Percentiles rank a stretch among this genome's conserved stretches.
phyloP scores from a whole-genome alignment of 352 stramenopile species.

The Pythium phragmiticola region DNA sequence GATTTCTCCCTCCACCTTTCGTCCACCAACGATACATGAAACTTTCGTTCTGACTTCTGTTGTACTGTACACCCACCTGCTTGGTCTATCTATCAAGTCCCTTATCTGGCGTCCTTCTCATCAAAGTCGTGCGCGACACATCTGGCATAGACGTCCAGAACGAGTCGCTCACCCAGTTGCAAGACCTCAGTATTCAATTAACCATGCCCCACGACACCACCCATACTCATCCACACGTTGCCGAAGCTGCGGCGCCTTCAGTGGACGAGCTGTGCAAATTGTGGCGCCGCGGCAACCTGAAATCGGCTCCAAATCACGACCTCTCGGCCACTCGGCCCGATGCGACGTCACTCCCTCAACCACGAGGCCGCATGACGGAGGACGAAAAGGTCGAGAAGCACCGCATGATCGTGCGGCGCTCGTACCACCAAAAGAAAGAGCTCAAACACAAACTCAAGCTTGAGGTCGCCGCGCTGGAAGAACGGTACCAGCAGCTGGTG shows the following conservation, averaged over 20 bases:
- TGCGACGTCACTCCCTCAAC: background rate
- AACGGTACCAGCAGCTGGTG: slow-evolving; percentile 32
- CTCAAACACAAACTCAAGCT: slow-evolving; percentile 26
- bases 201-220: background rate
- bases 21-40: too few species aligned
- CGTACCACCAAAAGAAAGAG: slow-evolving; percentile 30
- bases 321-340: background rate
- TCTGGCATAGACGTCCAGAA: background rate
- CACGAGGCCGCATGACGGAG: slow-evolving; percentile 18
- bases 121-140: background rate
- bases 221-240: background rate
- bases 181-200: background rate
- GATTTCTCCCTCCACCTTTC: too few species aligned
- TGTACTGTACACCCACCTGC: too few species aligned
- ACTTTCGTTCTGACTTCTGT: too few species aligned
- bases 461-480: slow-evolving; percentile 32
- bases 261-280: slow-evolving; percentile 3
- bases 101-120: too few species aligned
- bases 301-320: background rate
- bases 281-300: slow-evolving; percentile 1
- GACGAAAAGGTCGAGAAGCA: slow-evolving; percentile 27
- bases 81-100: too few species aligned
- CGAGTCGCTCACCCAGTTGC: background rate
- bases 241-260: background rate
- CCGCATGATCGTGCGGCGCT: slow-evolving; percentile 25